Evolutionary conservation across 2,329 filamentous ascomycete genomes (phyloP).

Genomic region (Ceratocystis smalleyi): DNA sequence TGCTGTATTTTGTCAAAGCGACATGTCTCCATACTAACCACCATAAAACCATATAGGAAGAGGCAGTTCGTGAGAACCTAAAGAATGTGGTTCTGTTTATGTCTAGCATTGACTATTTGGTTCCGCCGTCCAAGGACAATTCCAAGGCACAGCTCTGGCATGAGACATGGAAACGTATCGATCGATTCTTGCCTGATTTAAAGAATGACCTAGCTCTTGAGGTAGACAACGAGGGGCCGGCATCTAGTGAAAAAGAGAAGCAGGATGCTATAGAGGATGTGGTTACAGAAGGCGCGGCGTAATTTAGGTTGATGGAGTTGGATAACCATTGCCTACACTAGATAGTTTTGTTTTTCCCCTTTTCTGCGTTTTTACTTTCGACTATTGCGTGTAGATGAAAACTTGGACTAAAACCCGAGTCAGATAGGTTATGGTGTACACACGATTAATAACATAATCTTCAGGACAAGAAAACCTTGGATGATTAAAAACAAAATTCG

Average conservation of each 20-base stretch:
- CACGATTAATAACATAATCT: background rate
- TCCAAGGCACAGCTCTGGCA: slow-evolving; percentile 42
- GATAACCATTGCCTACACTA: background rate
- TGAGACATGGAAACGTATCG: slow-evolving; percentile 51
- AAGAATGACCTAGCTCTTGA: slow-evolving; percentile 42
- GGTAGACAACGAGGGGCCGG: slow-evolving; percentile 21
- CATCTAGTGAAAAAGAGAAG: background rate
- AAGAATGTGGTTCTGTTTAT: slow-evolving; percentile 96
- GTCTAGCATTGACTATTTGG: slow-evolving; percentile 73
- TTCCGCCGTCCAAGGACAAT: slow-evolving; percentile 46
- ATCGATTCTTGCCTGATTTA: slow-evolving; percentile 48
- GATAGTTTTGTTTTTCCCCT: background rate
- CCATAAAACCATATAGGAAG: slow-evolving; percentile 43
- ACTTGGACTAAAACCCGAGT: background rate
- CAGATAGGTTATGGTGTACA: background rate
- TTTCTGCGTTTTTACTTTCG: background rate
- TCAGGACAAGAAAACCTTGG: background rate
- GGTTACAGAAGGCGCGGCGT: background rate
- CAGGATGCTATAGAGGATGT: background rate
- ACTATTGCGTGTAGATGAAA: no score
- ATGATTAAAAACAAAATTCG: background rate
- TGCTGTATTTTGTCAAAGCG: background rate
- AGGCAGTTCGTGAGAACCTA: slow-evolving; percentile 84
- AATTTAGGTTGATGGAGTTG: background rate
- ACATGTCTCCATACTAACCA: background rate